These are phyloP conservation scores for Sarcodon aspratus DNA, from an alignment of 768 basidiomycete species.

Conservation along the genomic window DNA sequence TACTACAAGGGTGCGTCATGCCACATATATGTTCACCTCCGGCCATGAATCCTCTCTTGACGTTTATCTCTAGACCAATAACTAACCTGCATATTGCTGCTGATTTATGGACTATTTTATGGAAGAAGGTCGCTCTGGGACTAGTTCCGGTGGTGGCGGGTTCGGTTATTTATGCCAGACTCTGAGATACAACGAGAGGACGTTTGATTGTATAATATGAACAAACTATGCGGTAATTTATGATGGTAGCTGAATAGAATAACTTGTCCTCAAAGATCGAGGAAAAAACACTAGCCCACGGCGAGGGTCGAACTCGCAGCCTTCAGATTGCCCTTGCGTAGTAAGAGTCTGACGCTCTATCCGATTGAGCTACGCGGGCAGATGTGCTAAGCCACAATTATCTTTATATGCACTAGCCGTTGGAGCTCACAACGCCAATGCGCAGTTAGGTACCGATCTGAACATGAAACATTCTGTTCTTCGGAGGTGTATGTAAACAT, in stretches of 20 bases:
- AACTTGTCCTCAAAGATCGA: too few relatives aligned
- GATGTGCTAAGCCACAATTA: too few relatives aligned
- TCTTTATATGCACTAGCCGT: too few relatives aligned
- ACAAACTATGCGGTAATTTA: background rate
- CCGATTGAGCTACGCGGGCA: slow-evolving; percentile 58
- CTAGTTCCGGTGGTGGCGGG: background rate
- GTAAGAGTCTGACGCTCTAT: slow-evolving; percentile 60
- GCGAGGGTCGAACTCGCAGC: slow-evolving; percentile 54
- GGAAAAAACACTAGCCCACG: too few relatives aligned
- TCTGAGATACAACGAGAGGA: background rate
- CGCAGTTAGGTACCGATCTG: too few relatives aligned
- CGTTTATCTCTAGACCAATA: background rate
- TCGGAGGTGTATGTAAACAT: too few relatives aligned
- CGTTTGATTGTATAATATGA: background rate
- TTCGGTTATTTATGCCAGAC: background rate
- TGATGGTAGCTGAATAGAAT: too few relatives aligned
- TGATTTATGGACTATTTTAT: background rate
- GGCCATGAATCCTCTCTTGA: background rate
- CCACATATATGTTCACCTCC: background rate
- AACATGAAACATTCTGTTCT: too few relatives aligned
- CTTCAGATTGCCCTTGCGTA: slow-evolving; percentile 30
- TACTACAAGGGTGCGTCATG: background rate
- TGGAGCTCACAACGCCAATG: too few relatives aligned
- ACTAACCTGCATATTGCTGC: background rate
- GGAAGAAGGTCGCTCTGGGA: background rate